A percentile compares a stretch with the other conserved stretches of the same genome.
Evolutionary conservation across 23 red algal species (phyloP).

Genomic region (Gracilaria gracilis): DNA sequence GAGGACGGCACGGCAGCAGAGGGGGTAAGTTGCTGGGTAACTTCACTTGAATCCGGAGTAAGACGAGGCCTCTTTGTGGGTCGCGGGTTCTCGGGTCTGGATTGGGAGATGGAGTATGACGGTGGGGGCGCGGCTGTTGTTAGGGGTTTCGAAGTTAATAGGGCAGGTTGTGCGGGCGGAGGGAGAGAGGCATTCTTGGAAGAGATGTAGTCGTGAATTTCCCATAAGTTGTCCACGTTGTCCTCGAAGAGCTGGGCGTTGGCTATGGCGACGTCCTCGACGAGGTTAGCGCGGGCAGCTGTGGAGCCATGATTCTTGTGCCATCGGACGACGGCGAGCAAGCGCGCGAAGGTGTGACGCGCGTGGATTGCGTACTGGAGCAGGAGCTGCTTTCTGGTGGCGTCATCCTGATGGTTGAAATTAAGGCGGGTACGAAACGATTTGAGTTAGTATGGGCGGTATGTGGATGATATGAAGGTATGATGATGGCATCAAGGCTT

Average conservation of each 20-base stretch:
- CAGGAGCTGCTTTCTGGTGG: conserved; percentile 54
- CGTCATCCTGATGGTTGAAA: conserved; percentile 45
- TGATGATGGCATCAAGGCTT: background rate
- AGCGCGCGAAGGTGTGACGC: conserved; percentile 66
- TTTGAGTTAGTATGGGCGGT: background rate
- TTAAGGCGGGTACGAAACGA: background rate
- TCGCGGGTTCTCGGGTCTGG: conserved; percentile 33
- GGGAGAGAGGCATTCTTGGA: conserved; percentile 17
- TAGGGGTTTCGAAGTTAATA: conserved; percentile 42
- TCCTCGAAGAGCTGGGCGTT: conserved; percentile 49
- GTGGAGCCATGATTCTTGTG: conserved; percentile 33
- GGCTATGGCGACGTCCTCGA: conserved; percentile 38
- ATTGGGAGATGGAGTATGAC: conserved; percentile 15
- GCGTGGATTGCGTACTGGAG: conserved; percentile 59
- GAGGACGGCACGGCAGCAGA: background rate
- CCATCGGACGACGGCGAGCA: conserved; percentile 79
- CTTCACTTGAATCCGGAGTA: conserved; percentile 50
- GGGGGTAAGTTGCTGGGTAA: conserved; percentile 40
- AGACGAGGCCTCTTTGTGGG: conserved; percentile 12
- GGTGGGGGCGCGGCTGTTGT: conserved; percentile 4
- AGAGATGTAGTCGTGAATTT: conserved; percentile 14
- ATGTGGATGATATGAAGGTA: background rate
- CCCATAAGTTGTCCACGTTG: conserved; percentile 44
- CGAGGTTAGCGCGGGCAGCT: conserved; percentile 2
- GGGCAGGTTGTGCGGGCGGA: conserved; percentile 22